phyloP scores from a whole-genome alignment of 129 eudicot genomes.

The Flaveria linearis region DNA sequence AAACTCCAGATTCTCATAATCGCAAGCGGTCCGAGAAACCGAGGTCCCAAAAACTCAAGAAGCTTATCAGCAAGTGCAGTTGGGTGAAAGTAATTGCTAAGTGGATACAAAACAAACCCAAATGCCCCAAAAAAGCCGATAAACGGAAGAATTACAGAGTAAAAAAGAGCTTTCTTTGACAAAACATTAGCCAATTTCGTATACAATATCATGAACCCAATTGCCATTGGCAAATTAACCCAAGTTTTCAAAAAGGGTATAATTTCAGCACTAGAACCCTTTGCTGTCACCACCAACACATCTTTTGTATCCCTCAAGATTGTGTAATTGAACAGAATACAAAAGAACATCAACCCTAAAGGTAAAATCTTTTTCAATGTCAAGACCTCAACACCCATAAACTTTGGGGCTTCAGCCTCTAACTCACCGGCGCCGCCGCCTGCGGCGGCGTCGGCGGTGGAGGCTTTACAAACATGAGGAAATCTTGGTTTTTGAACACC shows the following conservation, averaged over 20 bases:
- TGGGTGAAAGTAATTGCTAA: slow-evolving; percentile 79
- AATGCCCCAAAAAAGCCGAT: slow-evolving; percentile 97
- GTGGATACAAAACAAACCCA: slow-evolving; percentile 94
- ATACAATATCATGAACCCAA: slow-evolving; percentile 92
- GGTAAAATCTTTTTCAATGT: slow-evolving; percentile 91
- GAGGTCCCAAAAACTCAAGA: slow-evolving; percentile 70
- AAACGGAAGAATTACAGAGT: slow-evolving; percentile 76
- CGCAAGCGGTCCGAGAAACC: slow-evolving; percentile 96
- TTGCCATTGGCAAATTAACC: slow-evolving; percentile 99
- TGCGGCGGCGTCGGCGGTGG: slow-evolving; percentile 29
- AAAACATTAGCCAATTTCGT: slow-evolving; percentile 86
- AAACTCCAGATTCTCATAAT: slow-evolving; percentile 97
- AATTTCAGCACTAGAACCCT: slow-evolving; percentile 99
- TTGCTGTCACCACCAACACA: slow-evolving; percentile 97
- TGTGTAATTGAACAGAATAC: slow-evolving; percentile 89
- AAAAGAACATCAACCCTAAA: slow-evolving; percentile 94
- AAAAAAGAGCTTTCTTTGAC: slow-evolving; percentile 83
- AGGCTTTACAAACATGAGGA: slow-evolving; percentile 63
- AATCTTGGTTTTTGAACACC: slow-evolving; percentile 43
- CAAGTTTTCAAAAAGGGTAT: slow-evolving; percentile 98
- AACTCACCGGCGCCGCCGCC: slow-evolving; percentile 54
- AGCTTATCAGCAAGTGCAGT: slow-evolving; percentile 92
- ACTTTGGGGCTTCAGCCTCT: slow-evolving; percentile 54
- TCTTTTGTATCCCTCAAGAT: slow-evolving; percentile 95
- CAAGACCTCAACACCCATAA: slow-evolving; percentile 71